phyloP scores from a whole-genome alignment of 2,329 filamentous ascomycete species.

The Aspergillus pseudotamarii region DNA sequence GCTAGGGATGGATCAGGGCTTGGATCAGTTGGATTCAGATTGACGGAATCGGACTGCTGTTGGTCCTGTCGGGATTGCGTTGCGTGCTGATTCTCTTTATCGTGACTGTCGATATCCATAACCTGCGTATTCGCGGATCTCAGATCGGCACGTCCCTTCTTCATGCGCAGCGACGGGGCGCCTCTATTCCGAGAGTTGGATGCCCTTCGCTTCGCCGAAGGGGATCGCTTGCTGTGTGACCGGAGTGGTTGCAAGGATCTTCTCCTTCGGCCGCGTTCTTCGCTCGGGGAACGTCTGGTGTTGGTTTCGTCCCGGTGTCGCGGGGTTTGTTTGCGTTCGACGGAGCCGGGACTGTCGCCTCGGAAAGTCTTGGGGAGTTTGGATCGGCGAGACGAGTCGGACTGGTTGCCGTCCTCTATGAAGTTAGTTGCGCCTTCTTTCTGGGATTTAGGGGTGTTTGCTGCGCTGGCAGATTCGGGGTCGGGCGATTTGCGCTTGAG shows the following conservation, averaged over 20 bases:
- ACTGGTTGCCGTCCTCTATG: slow-evolving; percentile 12
- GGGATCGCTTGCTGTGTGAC: slow-evolving; percentile 21
- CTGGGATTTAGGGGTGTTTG: background rate
- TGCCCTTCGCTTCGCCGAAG: slow-evolving; percentile 19
- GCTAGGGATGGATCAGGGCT: slow-evolving; percentile 20
- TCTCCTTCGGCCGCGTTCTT: slow-evolving; percentile 17
- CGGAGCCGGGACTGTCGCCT: slow-evolving; percentile 38
- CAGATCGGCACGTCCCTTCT: slow-evolving; percentile 24
- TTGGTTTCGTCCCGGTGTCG: background rate
- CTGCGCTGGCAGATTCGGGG: slow-evolving; percentile 26
- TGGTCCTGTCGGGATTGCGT: slow-evolving; percentile 6
- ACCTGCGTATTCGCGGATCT: slow-evolving; percentile 22
- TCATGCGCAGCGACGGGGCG: slow-evolving; percentile 27
- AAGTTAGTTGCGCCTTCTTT: background rate
- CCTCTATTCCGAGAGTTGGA: slow-evolving; percentile 24
- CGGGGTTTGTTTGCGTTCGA: slow-evolving; percentile 33
- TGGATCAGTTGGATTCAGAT: slow-evolving; percentile 11
- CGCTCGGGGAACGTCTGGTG: slow-evolving; percentile 9
- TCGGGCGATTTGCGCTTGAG: slow-evolving; percentile 40
- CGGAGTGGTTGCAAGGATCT: slow-evolving; percentile 22
- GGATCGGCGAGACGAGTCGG: slow-evolving; percentile 25
- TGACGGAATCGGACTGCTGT: slow-evolving; percentile 20
- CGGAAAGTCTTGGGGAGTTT: slow-evolving; percentile 36
- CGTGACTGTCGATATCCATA: slow-evolving; percentile 3
- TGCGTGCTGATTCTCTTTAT: slow-evolving; percentile 21